Evolutionary conservation across 495 filamentous ascomycete species (phyloP), one percentile per base, ranked within the genome.

Genomic region (Penicillium lagena): DNA sequence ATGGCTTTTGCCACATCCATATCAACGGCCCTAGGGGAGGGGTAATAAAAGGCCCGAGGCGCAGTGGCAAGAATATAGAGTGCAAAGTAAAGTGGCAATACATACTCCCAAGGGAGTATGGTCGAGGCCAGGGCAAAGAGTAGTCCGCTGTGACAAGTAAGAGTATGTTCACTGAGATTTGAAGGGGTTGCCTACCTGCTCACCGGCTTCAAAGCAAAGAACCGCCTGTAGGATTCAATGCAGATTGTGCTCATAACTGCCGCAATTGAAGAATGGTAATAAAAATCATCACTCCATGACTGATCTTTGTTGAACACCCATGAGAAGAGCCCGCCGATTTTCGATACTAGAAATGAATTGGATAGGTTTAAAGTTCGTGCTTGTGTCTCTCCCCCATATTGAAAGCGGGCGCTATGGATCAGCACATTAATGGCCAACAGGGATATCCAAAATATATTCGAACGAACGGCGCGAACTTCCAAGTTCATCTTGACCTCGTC

Each of bases 201-300:
- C 10, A 55, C 7, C 10, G 39, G 41, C 1, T 37, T 31, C 17
- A 49, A 31, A 7, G 27, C 22, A 29, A 55, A 55, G 9, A 12
- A 41, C 11, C 9, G 11, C 3, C 56, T 44, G 32, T 53, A 46
- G 8, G 56, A 59, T 34, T 59, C 56, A n/a, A 59, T 7, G 27
- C 32, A 40, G 13, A 59, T 43, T 30, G 41, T 39, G 12, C 15
- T 32, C 12, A 12, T 42, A 12, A 43, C 28, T 17, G 35, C 22
- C 22, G 22, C 37, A 10, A 37, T 29, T 14, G 40, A 9, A 10
- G 37, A 37, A 22, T 22, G 22, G 22, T 22, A 22, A 22, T 22
- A 22, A 4, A 22, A 6, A 4, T 22, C 6, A 4, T 22, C 22
- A 22, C 6, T 22, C 22, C 22, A 22, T 2, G 22, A 22, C 22